A percentile compares a stretch with the other conserved stretches of the same genome.
Evolutionary conservation across 179 eudicot species (phyloP).

Genomic region (Pouteria campechiana): DNA sequence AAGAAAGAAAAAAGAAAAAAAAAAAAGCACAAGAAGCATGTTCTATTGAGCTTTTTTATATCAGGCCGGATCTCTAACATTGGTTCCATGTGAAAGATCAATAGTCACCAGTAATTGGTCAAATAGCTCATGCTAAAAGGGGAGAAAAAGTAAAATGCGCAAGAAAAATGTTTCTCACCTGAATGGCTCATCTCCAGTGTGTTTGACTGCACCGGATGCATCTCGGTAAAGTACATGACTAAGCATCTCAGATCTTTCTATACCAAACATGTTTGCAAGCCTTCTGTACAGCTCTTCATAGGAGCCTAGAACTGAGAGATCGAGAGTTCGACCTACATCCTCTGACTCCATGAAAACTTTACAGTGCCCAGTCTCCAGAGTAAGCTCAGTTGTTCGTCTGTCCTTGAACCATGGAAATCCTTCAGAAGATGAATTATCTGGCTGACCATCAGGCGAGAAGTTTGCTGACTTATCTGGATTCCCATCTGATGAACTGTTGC

Average conservation of each 20-base stretch:
- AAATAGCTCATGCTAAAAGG: not conserved
- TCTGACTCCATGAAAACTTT: slow-evolving; percentile 71
- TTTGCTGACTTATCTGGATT: slow-evolving; percentile 29
- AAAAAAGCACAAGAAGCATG: too few species aligned
- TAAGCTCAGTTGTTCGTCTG: slow-evolving; percentile 24
- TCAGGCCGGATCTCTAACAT: too few species aligned
- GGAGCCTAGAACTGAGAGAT: slow-evolving; percentile 34
- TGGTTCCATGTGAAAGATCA: too few species aligned
- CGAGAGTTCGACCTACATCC: slow-evolving; percentile 66
- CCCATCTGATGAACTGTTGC: slow-evolving; percentile 36
- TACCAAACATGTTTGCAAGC: slow-evolving; percentile 46
- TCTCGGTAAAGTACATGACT: slow-evolving; percentile 51
- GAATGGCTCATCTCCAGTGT: slow-evolving; percentile 63
- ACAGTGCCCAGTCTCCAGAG: slow-evolving; percentile 53
- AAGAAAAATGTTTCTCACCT: slow-evolving; percentile 18
- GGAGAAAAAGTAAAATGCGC: not conserved
- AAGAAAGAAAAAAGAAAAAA: too few species aligned
- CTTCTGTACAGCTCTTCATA: slow-evolving; percentile 48
- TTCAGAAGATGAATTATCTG: slow-evolving; percentile 35
- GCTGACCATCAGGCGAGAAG: slow-evolving; percentile 30
- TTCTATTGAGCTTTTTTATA: too few species aligned
- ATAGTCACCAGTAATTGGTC: slow-evolving; percentile 1
- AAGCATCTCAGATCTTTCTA: slow-evolving; percentile 46
- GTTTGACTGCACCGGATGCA: slow-evolving; percentile 31
- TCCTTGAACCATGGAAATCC: slow-evolving; percentile 25